Evolutionary conservation across 495 filamentous ascomycete species (phyloP), one percentile per base, ranked within the genome.

Genomic region (Podospora conica): DNA sequence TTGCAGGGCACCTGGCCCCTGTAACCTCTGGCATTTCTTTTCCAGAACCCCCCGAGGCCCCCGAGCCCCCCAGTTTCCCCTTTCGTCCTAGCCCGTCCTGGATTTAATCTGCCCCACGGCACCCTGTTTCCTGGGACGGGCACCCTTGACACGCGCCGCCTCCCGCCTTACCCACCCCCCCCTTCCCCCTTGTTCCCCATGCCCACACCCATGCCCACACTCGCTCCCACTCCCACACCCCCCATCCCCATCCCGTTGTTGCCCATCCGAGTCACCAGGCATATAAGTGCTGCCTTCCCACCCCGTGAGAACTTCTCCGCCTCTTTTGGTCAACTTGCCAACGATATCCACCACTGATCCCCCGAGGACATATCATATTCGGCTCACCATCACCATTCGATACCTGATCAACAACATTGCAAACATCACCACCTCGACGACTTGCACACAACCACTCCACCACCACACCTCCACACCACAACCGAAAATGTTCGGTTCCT

Each of bases 401-500:
- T 33, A 20, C 10, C 21, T 59, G 58, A 31, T 54, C 63, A 68
- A 53, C 57, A 55, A 24, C 58, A 48, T 58, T 24, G 63, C 63
- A 58, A 55, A 53, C 31, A 64, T 63, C 62, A 21, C n/a, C n/a
- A n/a, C n/a, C n/a, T n/a, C 68, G 65, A 62, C 55, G 64, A 55
- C 22, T 53, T 61, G 69, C 28, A 65, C 23, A 61, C 63, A 62
- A 24, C 58, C n/a, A n/a, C n/a, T n/a, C 28, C 29, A 20, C 66
- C 55, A 23, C 54, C 53, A 25, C 58, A 48, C 23, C 15, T 62
- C 55, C 23, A 53, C 53, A 48, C 63, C 27, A 66, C 71, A 68
- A 60, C 66, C 66, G n/a, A n/a, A n/a, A n/a, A 82, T 81, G 80
- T 83, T 77, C 72, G 77, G 78, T 60, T 78, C 78, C 63, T 81